Evolutionary conservation across 2,329 filamentous ascomycete genomes (phyloP).

Genomic region (Alternaria gaisen): DNA sequence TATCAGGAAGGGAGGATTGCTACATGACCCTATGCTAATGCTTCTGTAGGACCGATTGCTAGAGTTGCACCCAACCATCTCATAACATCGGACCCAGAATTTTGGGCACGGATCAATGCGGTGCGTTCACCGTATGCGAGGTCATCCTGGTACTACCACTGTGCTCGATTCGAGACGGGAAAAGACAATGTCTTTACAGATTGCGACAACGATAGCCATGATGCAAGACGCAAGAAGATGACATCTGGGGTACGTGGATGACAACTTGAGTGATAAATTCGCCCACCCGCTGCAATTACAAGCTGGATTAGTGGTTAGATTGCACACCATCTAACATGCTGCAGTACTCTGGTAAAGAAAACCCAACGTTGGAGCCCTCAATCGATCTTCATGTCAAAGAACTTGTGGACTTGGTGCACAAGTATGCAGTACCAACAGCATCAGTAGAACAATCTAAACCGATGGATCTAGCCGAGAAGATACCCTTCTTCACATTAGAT

Average conservation of each 20-base stretch:
- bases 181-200: slow-evolving; percentile 64
- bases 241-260: slow-evolving; percentile 54
- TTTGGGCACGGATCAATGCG: slow-evolving; percentile 55
- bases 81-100: slow-evolving; percentile 59
- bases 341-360: slow-evolving; percentile 65
- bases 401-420: slow-evolving; percentile 60
- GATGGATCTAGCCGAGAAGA: slow-evolving; percentile 60
- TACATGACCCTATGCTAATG: background rate
- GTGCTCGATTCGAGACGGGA: slow-evolving; percentile 62
- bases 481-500: slow-evolving; percentile 64
- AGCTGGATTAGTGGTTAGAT: background rate
- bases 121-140: slow-evolving; percentile 55
- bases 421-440: slow-evolving; percentile 49
- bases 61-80: slow-evolving; percentile 60
- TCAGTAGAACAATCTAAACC: slow-evolving; percentile 41
- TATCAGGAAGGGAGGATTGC: background rate
- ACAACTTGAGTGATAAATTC: background rate
- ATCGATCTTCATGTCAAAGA: slow-evolving; percentile 60
- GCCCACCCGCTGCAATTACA: background rate
- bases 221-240: slow-evolving; percentile 57
- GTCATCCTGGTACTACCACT: slow-evolving; percentile 50
- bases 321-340: slow-evolving; percentile 12
- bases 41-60: slow-evolving; percentile 51
- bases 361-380: slow-evolving; percentile 59
- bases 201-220: slow-evolving; percentile 60